Evolutionary conservation across 352 stramenopile species (phyloP).

Genomic region (Phytophthora brassicae): DNA sequence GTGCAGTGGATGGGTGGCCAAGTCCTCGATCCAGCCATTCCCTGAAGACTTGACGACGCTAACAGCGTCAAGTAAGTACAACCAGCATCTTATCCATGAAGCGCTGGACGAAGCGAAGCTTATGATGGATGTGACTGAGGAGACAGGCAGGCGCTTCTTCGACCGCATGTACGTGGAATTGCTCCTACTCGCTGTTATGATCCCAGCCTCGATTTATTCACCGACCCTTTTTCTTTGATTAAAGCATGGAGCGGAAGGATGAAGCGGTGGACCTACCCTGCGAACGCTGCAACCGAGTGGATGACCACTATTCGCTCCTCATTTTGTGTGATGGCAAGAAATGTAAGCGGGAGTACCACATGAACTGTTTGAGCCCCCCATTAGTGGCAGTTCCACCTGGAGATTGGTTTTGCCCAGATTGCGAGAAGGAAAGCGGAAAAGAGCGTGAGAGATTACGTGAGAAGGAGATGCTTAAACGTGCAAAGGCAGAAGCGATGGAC

Average conservation of each 20-base stretch:
- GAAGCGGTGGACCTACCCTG: constrained; percentile 81
- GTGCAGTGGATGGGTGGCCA: constrained; percentile 75
- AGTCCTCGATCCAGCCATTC: constrained; percentile 71
- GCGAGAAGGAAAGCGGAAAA: constrained; percentile 44
- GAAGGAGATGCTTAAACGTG: constrained; percentile 39
- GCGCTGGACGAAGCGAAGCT: constrained; percentile 75
- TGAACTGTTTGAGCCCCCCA: constrained; percentile 78
- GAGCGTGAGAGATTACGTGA: constrained; percentile 44
- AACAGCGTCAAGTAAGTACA: constrained; percentile 76
- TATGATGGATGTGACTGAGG: constrained; percentile 61
- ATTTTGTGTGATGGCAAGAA: constrained; percentile 84
- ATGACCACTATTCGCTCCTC: constrained; percentile 78
- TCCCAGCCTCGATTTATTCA: constrained; percentile 1
- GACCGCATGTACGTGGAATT: constrained; percentile 69
- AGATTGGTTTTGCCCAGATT: constrained; percentile 82
- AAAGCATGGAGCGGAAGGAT: constrained; percentile 69
- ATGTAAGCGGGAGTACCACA: constrained; percentile 87
- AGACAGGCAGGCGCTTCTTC: constrained; percentile 60
- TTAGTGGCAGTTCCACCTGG: constrained; percentile 61
- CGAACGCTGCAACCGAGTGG: constrained; percentile 78
- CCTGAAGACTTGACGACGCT: constrained; percentile 59
- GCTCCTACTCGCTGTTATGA: too few species aligned
- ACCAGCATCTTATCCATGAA: constrained; percentile 62
- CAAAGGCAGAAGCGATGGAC: constrained; percentile 30
- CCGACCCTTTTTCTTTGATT: constrained; percentile 1